Base-by-base conservation (phyloP, 495 filamentous ascomycete species). In the Symbiotaphrina buchneri region DNA sequence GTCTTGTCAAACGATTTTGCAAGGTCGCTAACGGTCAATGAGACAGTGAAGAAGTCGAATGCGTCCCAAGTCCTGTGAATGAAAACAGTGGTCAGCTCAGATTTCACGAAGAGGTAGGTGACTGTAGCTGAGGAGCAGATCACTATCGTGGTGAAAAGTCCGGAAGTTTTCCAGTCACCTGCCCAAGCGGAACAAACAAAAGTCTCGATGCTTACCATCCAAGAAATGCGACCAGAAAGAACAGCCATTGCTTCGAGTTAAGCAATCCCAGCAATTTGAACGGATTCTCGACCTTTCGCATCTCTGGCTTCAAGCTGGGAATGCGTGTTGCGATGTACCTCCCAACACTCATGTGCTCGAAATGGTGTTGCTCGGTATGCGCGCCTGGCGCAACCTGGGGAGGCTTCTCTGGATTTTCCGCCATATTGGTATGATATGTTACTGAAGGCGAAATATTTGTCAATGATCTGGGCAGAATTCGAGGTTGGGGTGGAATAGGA, bases 1-100 rank as follows among this genome's bases (percentile, higher is more conserved):
- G 60, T 52, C 39, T 63, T 67, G 35, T 56, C 59, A 40, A 87
- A 91, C 1, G 53, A 48, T 39, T 68, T 48, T 17, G 77, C 70
- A 18, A 91, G 58, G 19, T 80, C 50, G 4, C 52, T 49, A 14
- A 80, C 67, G 0, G 78, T 82, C 33, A 91, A 48, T 5, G 72
- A 79, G 41, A 87, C 78, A 37, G 77, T 84, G 57, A 91, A 91
- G 58, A 91, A 91, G 45, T 91, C 81, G 38, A 87, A 84, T 10
- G 80, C 68, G 47, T 91, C 80, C 75, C 79, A 85, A 0, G 71
- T 68, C 67, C n/a, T n/a, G n/a, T n/a, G n/a, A n/a, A n/a, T n/a
- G n/a, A 67, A 47, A 18, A 27, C 6, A 14, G n/a, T 33, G 31
- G 10, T 8, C 11, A 13, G 28, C 10, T 30, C 10, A 16, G 28